A percentile compares a stretch with the other conserved stretches of the same genome.
Evolutionary conservation across 306 rosid species (phyloP).

Genomic region (Quercus dentata): DNA sequence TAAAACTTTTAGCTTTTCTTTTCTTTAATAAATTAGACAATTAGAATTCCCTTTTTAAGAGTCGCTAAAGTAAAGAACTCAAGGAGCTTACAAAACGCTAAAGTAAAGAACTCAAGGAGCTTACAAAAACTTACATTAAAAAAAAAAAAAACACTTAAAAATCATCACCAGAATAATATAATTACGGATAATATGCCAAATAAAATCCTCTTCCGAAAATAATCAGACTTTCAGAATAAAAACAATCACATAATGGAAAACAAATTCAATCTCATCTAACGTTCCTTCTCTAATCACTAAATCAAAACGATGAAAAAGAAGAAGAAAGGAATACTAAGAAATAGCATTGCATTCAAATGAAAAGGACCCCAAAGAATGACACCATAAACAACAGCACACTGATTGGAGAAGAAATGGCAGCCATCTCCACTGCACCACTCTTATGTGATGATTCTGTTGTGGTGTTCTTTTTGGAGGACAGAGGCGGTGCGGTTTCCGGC

Average conservation of each 20-base stretch:
- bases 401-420: conserved; percentile 12
- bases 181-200: not conserved
- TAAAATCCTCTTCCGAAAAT: not conserved
- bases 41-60: not conserved
- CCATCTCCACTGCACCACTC: conserved; percentile 21
- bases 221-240: not conserved
- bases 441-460: not conserved
- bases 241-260: not conserved
- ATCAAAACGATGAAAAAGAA: too few species aligned
- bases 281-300: not conserved
- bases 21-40: not conserved
- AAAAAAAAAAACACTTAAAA: not conserved
- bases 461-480: conserved; percentile 18
- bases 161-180: not conserved
- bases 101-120: too few species aligned
- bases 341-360: conserved; percentile 18
- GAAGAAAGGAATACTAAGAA: too few species aligned
- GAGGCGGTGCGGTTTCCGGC: conserved; percentile 37
- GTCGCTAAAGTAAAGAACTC: not conserved
- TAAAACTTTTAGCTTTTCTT: too few species aligned
- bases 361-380: conserved; percentile 7
- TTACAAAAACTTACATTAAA: too few species aligned
- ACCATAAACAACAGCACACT: conserved; percentile 13
- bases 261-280: not conserved
- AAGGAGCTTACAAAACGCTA: not conserved